These are phyloP conservation scores for Plenodomus tracheiphilus DNA, from an alignment of 2,329 filamentous ascomycete species.

Conservation along the genomic window DNA sequence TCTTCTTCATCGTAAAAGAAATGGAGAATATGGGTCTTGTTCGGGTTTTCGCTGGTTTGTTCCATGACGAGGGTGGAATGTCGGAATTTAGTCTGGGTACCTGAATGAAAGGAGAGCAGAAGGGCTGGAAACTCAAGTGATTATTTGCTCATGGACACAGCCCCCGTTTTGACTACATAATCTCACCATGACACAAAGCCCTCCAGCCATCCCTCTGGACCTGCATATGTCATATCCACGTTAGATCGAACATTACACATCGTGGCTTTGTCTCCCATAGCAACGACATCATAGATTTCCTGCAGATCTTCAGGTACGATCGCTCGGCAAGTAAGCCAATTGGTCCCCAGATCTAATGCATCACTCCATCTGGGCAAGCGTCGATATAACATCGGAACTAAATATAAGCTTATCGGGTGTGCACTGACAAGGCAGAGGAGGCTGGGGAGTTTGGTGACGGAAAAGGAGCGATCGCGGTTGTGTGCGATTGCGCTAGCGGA, in stretches of 20 bases:
- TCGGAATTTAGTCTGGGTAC: neutral
- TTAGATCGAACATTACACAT: constrained; percentile 1
- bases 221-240: constrained; percentile 2
- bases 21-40: constrained; percentile 14
- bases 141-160: neutral
- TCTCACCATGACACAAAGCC: neutral
- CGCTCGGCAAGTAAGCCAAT: constrained; percentile 1
- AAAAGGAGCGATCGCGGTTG: neutral
- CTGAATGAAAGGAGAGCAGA: neutral
- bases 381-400: neutral
- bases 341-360: constrained; percentile 1
- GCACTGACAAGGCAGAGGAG: neutral
- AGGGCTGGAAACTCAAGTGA: neutral
- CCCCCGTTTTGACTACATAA: neutral
- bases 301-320: constrained; percentile 21
- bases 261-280: constrained; percentile 8
- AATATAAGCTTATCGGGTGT: constrained; percentile 1
- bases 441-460: neutral
- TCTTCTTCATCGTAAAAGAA: constrained; percentile 20
- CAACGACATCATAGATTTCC: constrained; percentile 16
- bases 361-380: neutral
- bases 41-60: constrained; percentile 1
- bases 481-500: neutral
- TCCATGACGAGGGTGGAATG: constrained; percentile 7
- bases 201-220: neutral